Evolutionary conservation across 352 stramenopile species (phyloP), one percentile per base, ranked within the genome.

Genomic region (Phytophthora sojae): DNA sequence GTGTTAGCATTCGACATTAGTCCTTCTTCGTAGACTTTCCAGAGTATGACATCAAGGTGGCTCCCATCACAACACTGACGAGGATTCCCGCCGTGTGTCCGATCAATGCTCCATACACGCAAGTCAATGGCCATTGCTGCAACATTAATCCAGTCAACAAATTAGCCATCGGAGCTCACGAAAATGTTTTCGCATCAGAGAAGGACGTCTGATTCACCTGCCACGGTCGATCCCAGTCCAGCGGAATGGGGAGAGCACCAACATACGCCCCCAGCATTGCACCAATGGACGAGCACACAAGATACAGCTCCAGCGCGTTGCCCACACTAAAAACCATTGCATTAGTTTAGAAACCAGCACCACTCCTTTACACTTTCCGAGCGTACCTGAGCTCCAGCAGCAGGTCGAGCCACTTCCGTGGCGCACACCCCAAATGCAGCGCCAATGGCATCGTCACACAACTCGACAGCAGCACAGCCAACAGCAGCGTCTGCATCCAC

Each of bases 201-300:
- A 47, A 15, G 51, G 8, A 7, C 29, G 44, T 7, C 23, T 44
- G 1, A n/a, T 69, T 51, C 76, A 93, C 86, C 84, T 96, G 90
- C 90, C 88, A 96, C 32, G 90, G 90, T 30, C 88, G 88, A 78
- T 96, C 90, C 90, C 90, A 96, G 57, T 96, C 90, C 6, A 96
- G 64, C 2, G 90, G 90, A 69, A 96, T 93, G 45, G 89, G 85
- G 9, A 96, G 57, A 23, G 88, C 88, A 23, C 90, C 90, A 23
- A 93, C 17, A 57, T 95, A 96, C 0, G 81, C 78, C 47, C 90
- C 90, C 4, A 95, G 49, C 15, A 80, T 77, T 12, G 84, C 78
- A 29, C 87, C 87, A 32, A 94, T 79, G 4, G 71, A 76, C 12
- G 87, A 84, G 47, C 75, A 83, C 21, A 86, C 73, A 23, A 93